Conservation (phyloP, 345 rosid genomes). For the Hibiscus tridactylites region DNA sequence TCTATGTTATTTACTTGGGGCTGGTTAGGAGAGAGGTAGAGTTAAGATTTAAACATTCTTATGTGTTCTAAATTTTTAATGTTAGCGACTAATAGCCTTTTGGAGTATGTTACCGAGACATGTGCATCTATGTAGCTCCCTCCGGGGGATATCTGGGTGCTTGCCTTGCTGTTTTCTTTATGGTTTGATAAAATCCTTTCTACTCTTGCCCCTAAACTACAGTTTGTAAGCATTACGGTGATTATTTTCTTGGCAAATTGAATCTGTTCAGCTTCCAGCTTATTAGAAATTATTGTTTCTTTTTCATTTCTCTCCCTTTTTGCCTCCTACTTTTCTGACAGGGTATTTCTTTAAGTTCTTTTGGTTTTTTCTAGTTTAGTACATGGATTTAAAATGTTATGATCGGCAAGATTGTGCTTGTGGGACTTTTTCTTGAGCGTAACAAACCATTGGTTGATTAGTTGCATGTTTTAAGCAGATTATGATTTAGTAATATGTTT, state of each 20-base stretch:
- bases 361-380: not conserved
- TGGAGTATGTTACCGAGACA: too few species aligned
- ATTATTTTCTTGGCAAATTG: not conserved
- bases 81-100: too few species aligned
- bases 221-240: not conserved
- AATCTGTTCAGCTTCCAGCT: not conserved
- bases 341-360: not conserved
- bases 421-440: not conserved
- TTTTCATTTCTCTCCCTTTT: not conserved
- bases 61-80: not conserved
- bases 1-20: not conserved
- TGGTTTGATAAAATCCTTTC: not conserved
- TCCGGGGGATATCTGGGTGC: too few species aligned
- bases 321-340: not conserved
- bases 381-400: not conserved
- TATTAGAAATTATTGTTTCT: not conserved
- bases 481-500: not conserved
- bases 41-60: not conserved
- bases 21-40: not conserved
- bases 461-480: not conserved
- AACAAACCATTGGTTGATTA: not conserved
- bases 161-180: not conserved
- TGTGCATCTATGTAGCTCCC: not conserved
- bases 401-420: not conserved
- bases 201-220: not conserved